These are phyloP conservation scores for Lipomyces spencermartinsiae DNA, from an alignment of 805 yeast species.

Conservation along the genomic window DNA sequence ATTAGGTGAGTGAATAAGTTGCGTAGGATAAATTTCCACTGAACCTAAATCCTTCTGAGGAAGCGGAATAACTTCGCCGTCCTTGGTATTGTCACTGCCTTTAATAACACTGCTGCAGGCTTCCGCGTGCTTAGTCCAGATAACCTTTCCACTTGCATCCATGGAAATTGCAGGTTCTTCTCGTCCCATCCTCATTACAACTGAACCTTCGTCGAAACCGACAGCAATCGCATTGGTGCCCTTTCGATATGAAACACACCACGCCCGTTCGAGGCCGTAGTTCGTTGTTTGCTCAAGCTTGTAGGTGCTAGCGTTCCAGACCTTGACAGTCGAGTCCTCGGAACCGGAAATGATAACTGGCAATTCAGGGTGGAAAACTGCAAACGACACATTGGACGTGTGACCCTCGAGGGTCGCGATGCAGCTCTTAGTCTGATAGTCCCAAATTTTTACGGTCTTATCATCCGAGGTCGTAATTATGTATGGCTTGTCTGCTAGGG, in stretches of 20 bases:
- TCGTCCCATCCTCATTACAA: constrained; percentile 86
- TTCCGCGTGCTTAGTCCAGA: constrained; percentile 91
- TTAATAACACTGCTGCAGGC: constrained; percentile 77
- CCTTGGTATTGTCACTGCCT: constrained; percentile 61
- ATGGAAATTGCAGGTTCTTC: constrained; percentile 93
- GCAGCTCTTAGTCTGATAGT: constrained; percentile 91
- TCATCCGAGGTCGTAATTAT: constrained; percentile 94
- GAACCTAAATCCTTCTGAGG: constrained; percentile 92
- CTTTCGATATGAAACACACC: constrained; percentile 86
- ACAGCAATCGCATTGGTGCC: constrained; percentile 81
- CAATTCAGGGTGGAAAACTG: constrained; percentile 96
- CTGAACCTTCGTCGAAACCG: constrained; percentile 94
- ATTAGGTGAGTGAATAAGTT: constrained; percentile 90
- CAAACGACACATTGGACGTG: constrained; percentile 91
- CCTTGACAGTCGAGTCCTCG: constrained; percentile 91
- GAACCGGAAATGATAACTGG: constrained; percentile 95
- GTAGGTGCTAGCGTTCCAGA: constrained; percentile 95
- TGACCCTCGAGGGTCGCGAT: constrained; percentile 96
- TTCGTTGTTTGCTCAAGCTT: constrained; percentile 90
- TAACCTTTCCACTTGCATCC: constrained; percentile 90
- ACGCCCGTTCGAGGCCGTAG: constrained; percentile 91
- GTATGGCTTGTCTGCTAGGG: constrained; percentile 96
- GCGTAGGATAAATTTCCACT: constrained; percentile 89
- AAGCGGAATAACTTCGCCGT: constrained; percentile 79
- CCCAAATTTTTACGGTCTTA: constrained; percentile 79